Evolutionary conservation across 345 rosid species (phyloP).

Genomic region (Nephelium lappaceum): DNA sequence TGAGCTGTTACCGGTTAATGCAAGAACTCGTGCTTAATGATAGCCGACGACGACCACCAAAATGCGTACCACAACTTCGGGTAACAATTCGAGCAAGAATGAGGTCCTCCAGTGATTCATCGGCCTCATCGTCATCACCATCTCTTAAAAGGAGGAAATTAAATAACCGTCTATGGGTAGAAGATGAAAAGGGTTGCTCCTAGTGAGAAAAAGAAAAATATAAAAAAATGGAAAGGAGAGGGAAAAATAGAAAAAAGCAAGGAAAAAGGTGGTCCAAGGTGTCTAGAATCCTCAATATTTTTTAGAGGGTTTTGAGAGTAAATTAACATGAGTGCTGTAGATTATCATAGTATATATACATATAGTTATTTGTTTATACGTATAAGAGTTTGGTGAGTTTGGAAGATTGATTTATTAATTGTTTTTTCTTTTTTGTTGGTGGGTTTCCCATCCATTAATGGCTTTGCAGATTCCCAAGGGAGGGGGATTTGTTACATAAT

Average conservation of each 20-base stretch:
- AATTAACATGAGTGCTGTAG: slow-evolving; percentile 46
- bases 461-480: slow-evolving; percentile 96
- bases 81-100: slow-evolving; percentile 62
- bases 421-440: slow-evolving; percentile 36
- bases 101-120: slow-evolving; percentile 59
- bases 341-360: slow-evolving; percentile 29
- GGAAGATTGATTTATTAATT: slow-evolving; percentile 34
- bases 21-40: slow-evolving; percentile 58
- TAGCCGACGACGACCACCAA: slow-evolving; percentile 49
- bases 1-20: slow-evolving; percentile 78
- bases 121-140: slow-evolving; percentile 53
- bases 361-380: slow-evolving; percentile 18
- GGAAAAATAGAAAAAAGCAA: neutral
- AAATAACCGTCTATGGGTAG: slow-evolving; percentile 65
- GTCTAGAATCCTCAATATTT: slow-evolving; percentile 50
- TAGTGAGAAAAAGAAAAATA: slow-evolving; percentile 31
- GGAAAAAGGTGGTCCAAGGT: slow-evolving; percentile 35
- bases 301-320: slow-evolving; percentile 41
- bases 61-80: slow-evolving; percentile 60
- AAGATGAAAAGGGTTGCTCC: slow-evolving; percentile 63
- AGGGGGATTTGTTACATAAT: slow-evolving; percentile 36
- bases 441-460: slow-evolving; percentile 53
- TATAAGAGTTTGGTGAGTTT: slow-evolving; percentile 48
- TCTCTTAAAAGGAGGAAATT: slow-evolving; percentile 71
- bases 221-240: neutral